phyloP scores from a whole-genome alignment of 2,329 filamentous ascomycete genomes.

The Lasiodiplodia gonubiensis region DNA sequence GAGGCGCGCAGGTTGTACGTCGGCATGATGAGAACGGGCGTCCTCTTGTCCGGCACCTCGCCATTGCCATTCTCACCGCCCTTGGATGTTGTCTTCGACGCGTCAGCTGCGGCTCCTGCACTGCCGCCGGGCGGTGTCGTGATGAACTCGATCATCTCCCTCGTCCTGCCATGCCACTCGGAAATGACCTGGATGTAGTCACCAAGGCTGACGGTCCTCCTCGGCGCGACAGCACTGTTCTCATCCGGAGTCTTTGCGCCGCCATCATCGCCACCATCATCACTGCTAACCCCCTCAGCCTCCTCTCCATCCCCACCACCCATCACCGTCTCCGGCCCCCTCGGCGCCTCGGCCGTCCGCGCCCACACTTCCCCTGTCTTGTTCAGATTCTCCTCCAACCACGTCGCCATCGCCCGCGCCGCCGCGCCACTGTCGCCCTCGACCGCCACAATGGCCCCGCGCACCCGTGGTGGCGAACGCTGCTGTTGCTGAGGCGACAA shows the following conservation, averaged over 20 bases:
- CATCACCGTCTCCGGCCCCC: conserved; percentile 41
- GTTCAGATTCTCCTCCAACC: conserved; percentile 62
- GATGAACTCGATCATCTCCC: conserved; percentile 69
- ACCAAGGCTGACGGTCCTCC: conserved; percentile 42
- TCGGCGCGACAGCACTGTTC: background rate
- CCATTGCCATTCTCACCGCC: background rate
- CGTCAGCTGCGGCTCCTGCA: background rate
- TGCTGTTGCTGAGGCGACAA: conserved; percentile 25
- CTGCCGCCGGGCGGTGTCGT: conserved; percentile 36
- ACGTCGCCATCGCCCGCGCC: conserved; percentile 68
- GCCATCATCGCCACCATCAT: background rate
- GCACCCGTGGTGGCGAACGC: conserved; percentile 48
- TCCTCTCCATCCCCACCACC: background rate
- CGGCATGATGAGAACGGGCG: conserved; percentile 77
- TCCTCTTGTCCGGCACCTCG: conserved; percentile 31
- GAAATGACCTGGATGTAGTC: conserved; percentile 72
- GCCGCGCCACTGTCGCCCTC: conserved; percentile 74
- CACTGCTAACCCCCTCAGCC: background rate
- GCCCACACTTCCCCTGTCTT: conserved; percentile 60
- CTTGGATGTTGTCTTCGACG: background rate
- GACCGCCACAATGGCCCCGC: conserved; percentile 82
- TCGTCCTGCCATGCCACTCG: conserved; percentile 77
- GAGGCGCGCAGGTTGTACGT: conserved; percentile 81
- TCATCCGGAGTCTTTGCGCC: conserved; percentile 26
- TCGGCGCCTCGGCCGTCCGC: conserved; percentile 56